phyloP scores from a whole-genome alignment of 805 yeast genomes.

The Teunomyces stri region DNA sequence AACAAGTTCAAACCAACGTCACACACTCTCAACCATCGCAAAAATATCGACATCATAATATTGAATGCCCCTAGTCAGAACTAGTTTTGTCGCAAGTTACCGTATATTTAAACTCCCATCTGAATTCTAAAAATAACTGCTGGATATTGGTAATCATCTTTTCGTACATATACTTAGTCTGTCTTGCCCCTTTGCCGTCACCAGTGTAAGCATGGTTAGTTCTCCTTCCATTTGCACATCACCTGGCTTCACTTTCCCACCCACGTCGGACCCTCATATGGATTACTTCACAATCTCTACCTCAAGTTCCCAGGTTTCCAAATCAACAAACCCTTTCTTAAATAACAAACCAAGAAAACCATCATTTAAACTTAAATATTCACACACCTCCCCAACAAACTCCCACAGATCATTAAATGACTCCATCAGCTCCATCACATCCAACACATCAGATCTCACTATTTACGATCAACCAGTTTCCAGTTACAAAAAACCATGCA shows the following conservation, averaged over 20 bases:
- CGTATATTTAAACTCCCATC: neutral
- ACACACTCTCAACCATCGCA: neutral
- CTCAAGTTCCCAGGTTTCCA: neutral
- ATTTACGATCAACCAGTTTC: constrained; percentile 11
- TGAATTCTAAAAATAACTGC: neutral
- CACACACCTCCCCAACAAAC: neutral
- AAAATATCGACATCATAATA: neutral
- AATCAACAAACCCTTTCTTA: constrained; percentile 3
- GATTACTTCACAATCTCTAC: constrained; percentile 15
- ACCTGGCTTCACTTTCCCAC: constrained; percentile 21
- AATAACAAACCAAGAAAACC: neutral
- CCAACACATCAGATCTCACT: constrained; percentile 25
- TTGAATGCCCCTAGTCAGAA: neutral
- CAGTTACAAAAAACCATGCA: constrained; percentile 6
- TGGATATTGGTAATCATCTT: neutral
- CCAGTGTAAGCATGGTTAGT: constrained; percentile 11
- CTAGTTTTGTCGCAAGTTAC: neutral
- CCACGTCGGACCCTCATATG: constrained; percentile 8
- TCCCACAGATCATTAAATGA: constrained; percentile 13
- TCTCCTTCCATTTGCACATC: constrained; percentile 21
- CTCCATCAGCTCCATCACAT: constrained; percentile 28
- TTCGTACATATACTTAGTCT: neutral
- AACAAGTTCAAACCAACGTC: neutral
- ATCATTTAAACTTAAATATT: neutral
- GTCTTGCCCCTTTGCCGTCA: too few relatives aligned